Percentiles rank a stretch among this genome's conserved stretches.
phyloP scores from a whole-genome alignment of 1,284 basidiomycete species.

The Xerocomus cyaneibrunnescens region DNA sequence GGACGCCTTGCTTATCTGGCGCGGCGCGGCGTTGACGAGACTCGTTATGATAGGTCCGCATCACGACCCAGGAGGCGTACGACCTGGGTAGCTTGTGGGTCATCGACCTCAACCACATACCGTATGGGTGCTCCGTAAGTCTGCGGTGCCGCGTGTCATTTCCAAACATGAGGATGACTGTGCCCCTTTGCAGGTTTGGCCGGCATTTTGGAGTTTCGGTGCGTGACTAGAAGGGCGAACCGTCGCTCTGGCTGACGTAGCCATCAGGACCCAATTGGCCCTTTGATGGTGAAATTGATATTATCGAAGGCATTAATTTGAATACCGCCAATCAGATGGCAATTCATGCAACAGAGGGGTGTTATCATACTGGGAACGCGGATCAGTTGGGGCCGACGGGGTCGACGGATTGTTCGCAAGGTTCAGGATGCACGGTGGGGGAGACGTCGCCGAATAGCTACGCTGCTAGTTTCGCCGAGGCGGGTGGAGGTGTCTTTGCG shows the following conservation, averaged over 20 bases:
- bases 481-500: constrained; percentile 74
- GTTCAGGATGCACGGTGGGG: constrained; percentile 61
- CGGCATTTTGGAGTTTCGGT: constrained; percentile 50
- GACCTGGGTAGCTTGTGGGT: constrained; percentile 57
- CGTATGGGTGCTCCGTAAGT: constrained; percentile 65
- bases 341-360: constrained; percentile 50
- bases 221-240: constrained; percentile 6
- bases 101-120: constrained; percentile 59
- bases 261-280: constrained; percentile 42
- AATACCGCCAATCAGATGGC: constrained; percentile 59
- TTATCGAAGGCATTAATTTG: constrained; percentile 56
- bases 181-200: constrained; percentile 49
- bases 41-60: constrained; percentile 46
- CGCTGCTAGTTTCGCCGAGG: constrained; percentile 54
- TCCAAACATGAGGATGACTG: background rate
- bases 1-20: background rate
- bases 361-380: constrained; percentile 35
- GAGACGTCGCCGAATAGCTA: constrained; percentile 62
- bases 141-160: constrained; percentile 8
- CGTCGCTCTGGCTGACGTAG: constrained; percentile 4
- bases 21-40: background rate
- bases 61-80: constrained; percentile 49
- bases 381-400: constrained; percentile 38
- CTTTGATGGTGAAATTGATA: constrained; percentile 50
- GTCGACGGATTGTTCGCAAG: constrained; percentile 47